Conservation (phyloP, 148 eudicot species). For the Vaccinium darrowii region DNA sequence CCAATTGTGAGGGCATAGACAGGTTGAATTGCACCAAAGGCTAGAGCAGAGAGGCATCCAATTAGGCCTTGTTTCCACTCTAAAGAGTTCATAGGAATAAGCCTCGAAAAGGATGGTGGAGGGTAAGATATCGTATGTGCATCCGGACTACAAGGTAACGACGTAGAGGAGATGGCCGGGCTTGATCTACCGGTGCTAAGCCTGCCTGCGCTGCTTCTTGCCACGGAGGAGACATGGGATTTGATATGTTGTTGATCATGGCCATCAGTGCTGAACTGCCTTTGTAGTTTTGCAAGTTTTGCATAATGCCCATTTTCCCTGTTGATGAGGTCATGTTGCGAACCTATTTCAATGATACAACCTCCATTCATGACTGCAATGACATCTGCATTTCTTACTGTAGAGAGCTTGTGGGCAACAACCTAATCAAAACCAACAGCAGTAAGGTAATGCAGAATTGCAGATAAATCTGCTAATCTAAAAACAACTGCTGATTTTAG, state of each 20-base stretch:
- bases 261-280: conserved; percentile 53
- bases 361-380: conserved; percentile 74
- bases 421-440: conserved; percentile 40
- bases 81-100: conserved; percentile 61
- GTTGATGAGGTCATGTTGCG: conserved; percentile 60
- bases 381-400: conserved; percentile 75
- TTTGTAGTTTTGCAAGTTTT: conserved; percentile 65
- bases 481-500: no score
- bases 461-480: neutral
- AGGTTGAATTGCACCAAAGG: conserved; percentile 82
- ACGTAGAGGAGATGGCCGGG: conserved; percentile 43
- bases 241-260: conserved; percentile 32
- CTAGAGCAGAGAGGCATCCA: conserved; percentile 68
- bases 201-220: conserved; percentile 56
- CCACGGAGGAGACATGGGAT: conserved; percentile 32
- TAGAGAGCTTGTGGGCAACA: conserved; percentile 92
- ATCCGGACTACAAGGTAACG: conserved; percentile 21
- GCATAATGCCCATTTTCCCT: conserved; percentile 63
- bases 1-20: conserved; percentile 89
- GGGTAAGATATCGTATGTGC: conserved; percentile 25
- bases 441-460: neutral
- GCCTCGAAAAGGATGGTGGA: conserved; percentile 47
- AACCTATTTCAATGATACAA: conserved; percentile 57
- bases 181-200: conserved; percentile 57
- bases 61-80: conserved; percentile 79